These are phyloP conservation scores for Flaveria brownii DNA, from an alignment of 129 eudicot species.

Conservation along the genomic window DNA sequence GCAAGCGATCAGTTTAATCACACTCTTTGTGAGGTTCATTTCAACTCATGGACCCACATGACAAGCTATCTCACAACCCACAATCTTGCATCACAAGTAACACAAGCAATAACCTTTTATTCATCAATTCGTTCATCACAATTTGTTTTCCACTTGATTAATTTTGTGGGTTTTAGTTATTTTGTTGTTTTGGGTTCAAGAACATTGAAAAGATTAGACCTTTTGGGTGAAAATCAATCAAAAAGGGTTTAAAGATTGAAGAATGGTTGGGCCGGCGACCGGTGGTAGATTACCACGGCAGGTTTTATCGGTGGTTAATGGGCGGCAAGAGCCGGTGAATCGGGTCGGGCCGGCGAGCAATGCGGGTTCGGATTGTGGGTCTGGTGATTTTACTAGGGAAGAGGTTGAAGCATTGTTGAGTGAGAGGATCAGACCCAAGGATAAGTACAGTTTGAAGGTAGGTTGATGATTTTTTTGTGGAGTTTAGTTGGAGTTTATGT, in stretches of 20 bases:
- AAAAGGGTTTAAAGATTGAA: slow-evolving; percentile 9
- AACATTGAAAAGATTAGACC: slow-evolving; percentile 27
- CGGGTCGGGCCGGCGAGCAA: slow-evolving; percentile 57
- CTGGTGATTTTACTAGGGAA: slow-evolving; percentile 62
- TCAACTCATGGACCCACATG: slow-evolving; percentile 65
- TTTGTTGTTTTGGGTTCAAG: slow-evolving; percentile 16
- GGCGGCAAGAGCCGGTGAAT: slow-evolving; percentile 56
- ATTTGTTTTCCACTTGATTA: background rate
- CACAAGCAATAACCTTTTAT: slow-evolving; percentile 18
- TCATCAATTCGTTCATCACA: slow-evolving; percentile 27
- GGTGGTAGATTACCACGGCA: slow-evolving; percentile 50
- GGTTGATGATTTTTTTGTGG: slow-evolving; percentile 3
- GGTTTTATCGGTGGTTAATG: slow-evolving; percentile 69
- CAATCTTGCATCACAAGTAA: slow-evolving; percentile 38
- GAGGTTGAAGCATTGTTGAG: slow-evolving; percentile 78
- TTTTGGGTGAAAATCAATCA: background rate
- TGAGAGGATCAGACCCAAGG: slow-evolving; percentile 77
- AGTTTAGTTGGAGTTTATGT: background rate
- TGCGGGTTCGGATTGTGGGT: slow-evolving; percentile 59
- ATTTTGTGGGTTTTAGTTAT: slow-evolving; percentile 7
- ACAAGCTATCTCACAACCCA: slow-evolving; percentile 25
- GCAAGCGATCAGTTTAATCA: slow-evolving; percentile 21
- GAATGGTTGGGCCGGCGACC: slow-evolving; percentile 62
- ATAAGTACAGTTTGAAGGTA: slow-evolving; percentile 68
- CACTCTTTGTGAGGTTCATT: slow-evolving; percentile 45